A percentile compares a stretch with the other conserved stretches of the same genome.
These are phyloP conservation scores for Cucurbitaria berberidis DNA, from an alignment of 2,329 filamentous ascomycete species.

Conservation along the genomic window DNA sequence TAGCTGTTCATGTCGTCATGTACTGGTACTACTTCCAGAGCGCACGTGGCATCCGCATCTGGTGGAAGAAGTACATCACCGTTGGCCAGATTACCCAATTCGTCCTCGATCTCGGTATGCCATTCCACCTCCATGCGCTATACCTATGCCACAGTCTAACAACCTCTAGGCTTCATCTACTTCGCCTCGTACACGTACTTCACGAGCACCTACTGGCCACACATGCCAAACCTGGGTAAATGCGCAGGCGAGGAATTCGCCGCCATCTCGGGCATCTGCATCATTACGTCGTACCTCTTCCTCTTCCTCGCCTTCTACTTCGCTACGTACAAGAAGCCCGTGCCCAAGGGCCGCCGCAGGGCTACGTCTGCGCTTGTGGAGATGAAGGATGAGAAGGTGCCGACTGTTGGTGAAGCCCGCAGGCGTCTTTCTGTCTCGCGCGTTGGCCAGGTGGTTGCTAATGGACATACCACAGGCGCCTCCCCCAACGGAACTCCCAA, in stretches of 20 bases:
- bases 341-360: constrained; percentile 73
- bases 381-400: constrained; percentile 75
- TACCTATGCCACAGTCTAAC: constrained; percentile 26
- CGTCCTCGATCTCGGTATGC: constrained; percentile 90
- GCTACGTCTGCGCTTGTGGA: constrained; percentile 87
- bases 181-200: constrained; percentile 99
- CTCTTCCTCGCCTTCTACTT: constrained; percentile 99
- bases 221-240: constrained; percentile 80
- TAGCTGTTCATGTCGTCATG: constrained; percentile 96
- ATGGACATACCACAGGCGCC: constrained; percentile 49
- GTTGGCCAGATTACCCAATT: constrained; percentile 97
- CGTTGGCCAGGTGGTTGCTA: constrained; percentile 44
- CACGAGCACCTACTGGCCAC: constrained; percentile 84
- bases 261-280: constrained; percentile 87
- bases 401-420: constrained; percentile 59
- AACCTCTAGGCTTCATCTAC: constrained; percentile 84
- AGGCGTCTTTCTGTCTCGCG: constrained; percentile 55
- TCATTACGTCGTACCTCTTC: constrained; percentile 92
- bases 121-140: background rate
- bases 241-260: constrained; percentile 98
- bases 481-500: constrained; percentile 59
- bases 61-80: constrained; percentile 99
- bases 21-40: constrained; percentile 99
- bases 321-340: constrained; percentile 90
- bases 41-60: constrained; percentile 91